Percentiles rank a stretch among this genome's conserved stretches.
These are phyloP conservation scores for Eimeria praecox DNA, from an alignment of 169 alveolate species.

Conservation along the genomic window DNA sequence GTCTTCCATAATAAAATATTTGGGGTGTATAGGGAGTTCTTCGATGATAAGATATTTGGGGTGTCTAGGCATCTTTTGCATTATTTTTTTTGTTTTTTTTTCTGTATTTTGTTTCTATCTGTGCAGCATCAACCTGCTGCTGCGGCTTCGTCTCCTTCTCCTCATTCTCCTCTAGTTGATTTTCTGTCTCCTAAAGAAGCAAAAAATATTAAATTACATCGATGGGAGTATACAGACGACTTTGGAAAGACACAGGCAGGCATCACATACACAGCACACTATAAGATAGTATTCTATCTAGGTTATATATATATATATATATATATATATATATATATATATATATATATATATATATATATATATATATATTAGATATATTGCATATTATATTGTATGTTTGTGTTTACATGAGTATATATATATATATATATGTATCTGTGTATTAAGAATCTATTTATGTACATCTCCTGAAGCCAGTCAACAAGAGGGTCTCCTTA, in stretches of 20 bases:
- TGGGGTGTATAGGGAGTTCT: no score
- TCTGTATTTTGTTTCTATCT: background rate
- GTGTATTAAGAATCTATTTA: background rate
- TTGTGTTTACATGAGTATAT: background rate
- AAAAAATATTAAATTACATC: background rate
- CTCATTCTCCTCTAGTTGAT: background rate
- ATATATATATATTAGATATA: no score
- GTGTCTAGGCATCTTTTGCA: background rate
- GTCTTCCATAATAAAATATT: no score
- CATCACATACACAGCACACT: no score
- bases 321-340: background rate
- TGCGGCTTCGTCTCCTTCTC: background rate
- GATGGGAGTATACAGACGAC: constrained; percentile 10
- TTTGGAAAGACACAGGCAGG: constrained; percentile 15
- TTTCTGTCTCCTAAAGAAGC: background rate
- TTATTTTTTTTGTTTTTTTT: background rate
- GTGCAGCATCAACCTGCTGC: background rate
- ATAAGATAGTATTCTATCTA: background rate
- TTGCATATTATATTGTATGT: no score
- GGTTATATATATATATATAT: background rate
- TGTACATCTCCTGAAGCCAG: background rate
- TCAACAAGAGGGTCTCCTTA: no score
- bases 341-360: background rate
- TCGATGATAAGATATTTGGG: background rate
- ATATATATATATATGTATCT: background rate